These are phyloP conservation scores for Neurospora tetraspora DNA, from an alignment of 495 filamentous ascomycete genomes.

Conservation along the genomic window DNA sequence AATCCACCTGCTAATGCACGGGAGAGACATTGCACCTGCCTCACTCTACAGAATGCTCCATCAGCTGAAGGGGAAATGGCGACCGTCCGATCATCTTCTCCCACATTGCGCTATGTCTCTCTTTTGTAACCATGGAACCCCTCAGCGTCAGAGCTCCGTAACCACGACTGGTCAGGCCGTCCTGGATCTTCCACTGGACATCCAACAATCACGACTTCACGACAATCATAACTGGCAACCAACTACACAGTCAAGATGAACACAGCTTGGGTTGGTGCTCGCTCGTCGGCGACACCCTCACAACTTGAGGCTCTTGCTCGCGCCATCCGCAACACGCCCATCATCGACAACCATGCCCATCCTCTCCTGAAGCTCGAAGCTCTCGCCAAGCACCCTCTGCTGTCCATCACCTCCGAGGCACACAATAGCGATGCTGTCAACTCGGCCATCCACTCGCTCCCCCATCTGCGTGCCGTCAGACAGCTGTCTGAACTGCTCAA, in stretches of 20 bases:
- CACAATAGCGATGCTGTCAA: slow-evolving; percentile 49
- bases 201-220: not conserved
- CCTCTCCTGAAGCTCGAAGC: slow-evolving; percentile 37
- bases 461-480: slow-evolving; percentile 59
- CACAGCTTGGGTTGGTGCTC: slow-evolving; percentile 22
- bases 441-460: slow-evolving; percentile 45
- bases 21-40: not conserved
- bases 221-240: not conserved
- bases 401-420: slow-evolving; percentile 67
- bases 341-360: slow-evolving; percentile 88
- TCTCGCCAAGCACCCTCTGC: slow-evolving; percentile 44
- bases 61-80: no score
- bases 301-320: slow-evolving; percentile 25
- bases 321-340: slow-evolving; percentile 54
- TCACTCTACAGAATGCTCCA: no score
- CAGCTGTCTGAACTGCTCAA: slow-evolving; percentile 56
- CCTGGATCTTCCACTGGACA: not conserved
- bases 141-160: not conserved
- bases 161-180: no score
- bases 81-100: no score
- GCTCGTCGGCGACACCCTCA: slow-evolving; percentile 17
- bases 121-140: not conserved
- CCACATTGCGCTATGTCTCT: no score
- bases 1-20: not conserved
- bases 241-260: not conserved